Conservation (phyloP, 192 early-diverging fungal genomes). For the Gonapodya prolifera region DNA sequence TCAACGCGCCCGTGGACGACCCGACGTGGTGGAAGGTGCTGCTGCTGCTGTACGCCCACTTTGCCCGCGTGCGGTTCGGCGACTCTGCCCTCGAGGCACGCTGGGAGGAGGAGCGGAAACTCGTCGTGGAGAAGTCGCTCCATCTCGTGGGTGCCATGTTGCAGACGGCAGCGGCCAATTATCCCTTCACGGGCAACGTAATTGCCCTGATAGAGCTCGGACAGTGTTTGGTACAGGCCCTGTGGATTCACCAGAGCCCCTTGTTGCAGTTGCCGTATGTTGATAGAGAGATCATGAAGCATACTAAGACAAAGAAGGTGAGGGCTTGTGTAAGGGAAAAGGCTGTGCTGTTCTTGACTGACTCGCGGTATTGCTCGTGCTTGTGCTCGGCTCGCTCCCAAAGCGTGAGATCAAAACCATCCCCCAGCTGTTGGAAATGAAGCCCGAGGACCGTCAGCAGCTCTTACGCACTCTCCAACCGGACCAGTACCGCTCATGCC, state of each 20-base stretch:
- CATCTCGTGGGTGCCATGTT: slow-evolving; percentile 75
- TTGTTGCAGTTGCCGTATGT: slow-evolving; percentile 79
- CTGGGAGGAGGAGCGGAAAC: slow-evolving; percentile 23
- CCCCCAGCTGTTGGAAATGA: slow-evolving; percentile 52
- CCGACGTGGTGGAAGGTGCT: background rate
- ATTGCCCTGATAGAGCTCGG: slow-evolving; percentile 64
- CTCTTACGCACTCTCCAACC: slow-evolving; percentile 31
- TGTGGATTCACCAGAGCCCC: slow-evolving; percentile 60
- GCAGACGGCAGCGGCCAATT: slow-evolving; percentile 72
- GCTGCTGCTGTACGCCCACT: background rate
- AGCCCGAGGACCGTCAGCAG: slow-evolving; percentile 45
- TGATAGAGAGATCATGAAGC: slow-evolving; percentile 48
- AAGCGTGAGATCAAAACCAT: slow-evolving; percentile 45
- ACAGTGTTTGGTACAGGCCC: slow-evolving; percentile 83
- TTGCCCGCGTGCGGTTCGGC: background rate
- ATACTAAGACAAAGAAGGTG: slow-evolving; percentile 49
- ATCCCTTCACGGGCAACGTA: slow-evolving; percentile 61
- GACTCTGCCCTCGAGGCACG: background rate
- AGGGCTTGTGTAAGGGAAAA: no score
- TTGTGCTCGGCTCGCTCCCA: background rate
- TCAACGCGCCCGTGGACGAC: slow-evolving; percentile 1
- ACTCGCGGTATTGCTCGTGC: no score
- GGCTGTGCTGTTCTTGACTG: no score
- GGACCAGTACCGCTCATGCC: slow-evolving; percentile 53
- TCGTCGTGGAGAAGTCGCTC: slow-evolving; percentile 59